phyloP scores from a whole-genome alignment of 148 eudicot species.

The Nyssa sinensis region DNA sequence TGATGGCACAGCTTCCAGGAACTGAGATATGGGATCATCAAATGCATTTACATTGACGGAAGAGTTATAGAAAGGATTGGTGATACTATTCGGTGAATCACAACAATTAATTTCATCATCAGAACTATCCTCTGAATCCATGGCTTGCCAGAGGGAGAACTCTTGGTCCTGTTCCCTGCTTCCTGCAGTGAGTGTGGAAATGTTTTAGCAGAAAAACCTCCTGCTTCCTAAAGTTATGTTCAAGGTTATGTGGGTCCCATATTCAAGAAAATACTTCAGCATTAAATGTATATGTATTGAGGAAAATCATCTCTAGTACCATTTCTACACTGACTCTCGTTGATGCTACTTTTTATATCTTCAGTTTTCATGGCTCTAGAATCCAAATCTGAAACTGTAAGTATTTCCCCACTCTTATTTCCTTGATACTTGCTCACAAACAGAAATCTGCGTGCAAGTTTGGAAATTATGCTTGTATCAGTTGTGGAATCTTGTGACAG shows the following conservation, averaged over 20 bases:
- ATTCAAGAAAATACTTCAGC: not conserved
- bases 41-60: slow-evolving; percentile 17
- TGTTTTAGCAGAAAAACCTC: not conserved
- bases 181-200: slow-evolving; percentile 17
- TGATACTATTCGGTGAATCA: slow-evolving; percentile 25
- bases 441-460: slow-evolving; percentile 55
- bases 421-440: slow-evolving; percentile 37
- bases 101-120: slow-evolving; percentile 16
- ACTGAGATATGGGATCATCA: slow-evolving; percentile 45
- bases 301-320: slow-evolving; percentile 9
- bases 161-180: slow-evolving; percentile 25
- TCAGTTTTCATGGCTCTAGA: slow-evolving; percentile 12
- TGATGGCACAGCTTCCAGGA: slow-evolving; percentile 53
- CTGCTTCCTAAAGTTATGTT: not conserved
- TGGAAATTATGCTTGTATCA: slow-evolving; percentile 43
- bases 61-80: slow-evolving; percentile 22
- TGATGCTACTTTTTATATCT: slow-evolving; percentile 3
- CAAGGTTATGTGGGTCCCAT: not conserved
- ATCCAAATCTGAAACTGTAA: slow-evolving; percentile 21
- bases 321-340: not conserved
- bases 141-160: slow-evolving; percentile 25
- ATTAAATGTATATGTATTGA: not conserved
- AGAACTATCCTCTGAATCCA: slow-evolving; percentile 11
- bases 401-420: slow-evolving; percentile 13
- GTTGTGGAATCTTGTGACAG: slow-evolving; percentile 41